phyloP scores from a whole-genome alignment of 2,329 filamentous ascomycete species.

The Phialemoniopsis sp. region DNA sequence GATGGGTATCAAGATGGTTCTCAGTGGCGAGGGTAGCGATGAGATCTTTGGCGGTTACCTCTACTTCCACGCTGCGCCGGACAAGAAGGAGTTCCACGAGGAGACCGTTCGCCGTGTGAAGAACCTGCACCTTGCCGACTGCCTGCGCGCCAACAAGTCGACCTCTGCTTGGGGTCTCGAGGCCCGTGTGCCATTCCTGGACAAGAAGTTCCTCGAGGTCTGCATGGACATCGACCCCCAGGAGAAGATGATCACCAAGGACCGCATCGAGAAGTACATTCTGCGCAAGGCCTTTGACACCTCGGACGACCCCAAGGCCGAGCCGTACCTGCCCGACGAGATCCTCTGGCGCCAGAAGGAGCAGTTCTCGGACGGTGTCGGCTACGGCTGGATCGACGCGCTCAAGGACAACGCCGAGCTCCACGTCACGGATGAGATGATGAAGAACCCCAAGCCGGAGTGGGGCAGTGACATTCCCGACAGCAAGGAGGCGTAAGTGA shows the following conservation, averaged over 20 bases:
- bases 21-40: constrained; percentile 93
- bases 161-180: constrained; percentile 97
- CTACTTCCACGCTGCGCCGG: constrained; percentile 94
- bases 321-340: constrained; percentile 90
- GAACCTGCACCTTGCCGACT: constrained; percentile 95
- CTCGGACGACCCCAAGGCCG: constrained; percentile 71
- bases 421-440: constrained; percentile 92
- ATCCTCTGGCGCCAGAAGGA: constrained; percentile 99
- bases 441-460: constrained; percentile 96
- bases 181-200: constrained; percentile 94
- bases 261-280: constrained; percentile 94
- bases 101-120: constrained; percentile 93
- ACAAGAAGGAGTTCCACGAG: constrained; percentile 89
- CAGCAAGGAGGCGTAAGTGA: constrained; percentile 87
- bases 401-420: constrained; percentile 91
- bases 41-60: constrained; percentile 98
- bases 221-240: constrained; percentile 90
- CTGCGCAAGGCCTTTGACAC: constrained; percentile 97
- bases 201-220: constrained; percentile 93
- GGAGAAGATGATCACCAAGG: constrained; percentile 93
- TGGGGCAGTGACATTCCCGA: constrained; percentile 93
- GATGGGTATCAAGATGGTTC: constrained; percentile 99
- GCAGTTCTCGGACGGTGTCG: constrained; percentile 97
- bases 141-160: constrained; percentile 97
- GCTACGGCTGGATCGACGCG: constrained; percentile 97